phyloP scores from a whole-genome alignment of 202 grass and related monocot genomes.

The Dendrocalamus latiflorus region DNA sequence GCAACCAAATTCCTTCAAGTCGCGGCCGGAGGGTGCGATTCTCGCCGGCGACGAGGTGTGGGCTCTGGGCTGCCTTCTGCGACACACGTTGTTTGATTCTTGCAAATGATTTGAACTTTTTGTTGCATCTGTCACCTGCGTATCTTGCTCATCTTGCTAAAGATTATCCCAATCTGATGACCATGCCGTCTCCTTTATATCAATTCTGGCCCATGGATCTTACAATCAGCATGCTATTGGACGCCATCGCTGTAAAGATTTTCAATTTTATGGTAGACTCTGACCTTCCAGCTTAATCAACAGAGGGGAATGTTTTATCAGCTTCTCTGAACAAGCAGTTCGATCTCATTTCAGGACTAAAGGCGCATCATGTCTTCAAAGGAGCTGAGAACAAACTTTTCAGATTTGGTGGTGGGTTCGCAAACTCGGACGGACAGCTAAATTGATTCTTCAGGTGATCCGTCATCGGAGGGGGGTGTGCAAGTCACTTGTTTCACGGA shows the following conservation, averaged over 20 bases:
- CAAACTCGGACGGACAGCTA: not conserved
- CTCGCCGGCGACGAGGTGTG: not conserved
- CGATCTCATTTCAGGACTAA: not conserved
- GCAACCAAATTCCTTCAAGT: too few species aligned
- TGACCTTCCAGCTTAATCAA: not conserved
- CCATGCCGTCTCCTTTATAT: not conserved
- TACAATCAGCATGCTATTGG: not conserved
- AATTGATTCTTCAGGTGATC: constrained; percentile 7
- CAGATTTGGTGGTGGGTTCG: constrained; percentile 30
- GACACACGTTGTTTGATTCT: not conserved
- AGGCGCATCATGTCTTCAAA: constrained; percentile 45
- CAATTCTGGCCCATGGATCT: not conserved
- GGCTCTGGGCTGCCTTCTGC: not conserved
- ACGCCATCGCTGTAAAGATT: not conserved
- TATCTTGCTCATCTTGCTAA: not conserved
- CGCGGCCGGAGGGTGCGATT: not conserved
- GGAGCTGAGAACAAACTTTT: constrained; percentile 38
- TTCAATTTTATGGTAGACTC: not conserved
- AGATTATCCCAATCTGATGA: not conserved
- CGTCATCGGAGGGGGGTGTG: too few species aligned
- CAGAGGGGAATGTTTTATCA: not conserved
- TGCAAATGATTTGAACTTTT: not conserved
- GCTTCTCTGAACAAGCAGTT: not conserved
- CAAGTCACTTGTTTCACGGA: too few species aligned
- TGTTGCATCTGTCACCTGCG: not conserved